Evolutionary conservation across 345 rosid genomes (phyloP).

Genomic region (Gossypium stocksii): DNA sequence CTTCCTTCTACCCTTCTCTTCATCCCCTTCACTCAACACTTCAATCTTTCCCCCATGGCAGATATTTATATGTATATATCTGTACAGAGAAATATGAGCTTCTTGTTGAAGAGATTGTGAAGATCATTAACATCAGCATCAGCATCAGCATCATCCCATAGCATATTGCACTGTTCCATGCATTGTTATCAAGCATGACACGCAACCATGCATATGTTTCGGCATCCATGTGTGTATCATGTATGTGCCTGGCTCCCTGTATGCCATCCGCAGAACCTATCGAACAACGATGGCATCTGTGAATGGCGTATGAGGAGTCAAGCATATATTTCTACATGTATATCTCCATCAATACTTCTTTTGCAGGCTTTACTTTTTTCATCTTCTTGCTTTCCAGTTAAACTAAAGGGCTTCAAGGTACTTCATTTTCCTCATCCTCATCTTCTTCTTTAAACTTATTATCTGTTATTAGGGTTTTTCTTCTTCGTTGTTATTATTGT

Average conservation of each 20-base stretch:
- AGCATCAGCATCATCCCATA: background rate
- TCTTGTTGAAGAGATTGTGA: too few species aligned
- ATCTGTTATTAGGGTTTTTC: background rate
- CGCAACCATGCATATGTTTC: conserved; percentile 7
- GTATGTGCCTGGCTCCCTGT: conserved; percentile 95
- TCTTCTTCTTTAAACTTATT: background rate
- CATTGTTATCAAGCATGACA: background rate
- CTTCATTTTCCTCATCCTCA: background rate
- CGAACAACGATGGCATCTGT: conserved; percentile 59
- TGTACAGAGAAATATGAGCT: too few species aligned
- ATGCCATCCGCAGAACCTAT: conserved; percentile 76
- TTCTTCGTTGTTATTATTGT: background rate
- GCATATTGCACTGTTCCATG: background rate
- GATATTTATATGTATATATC: background rate
- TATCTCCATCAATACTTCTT: background rate
- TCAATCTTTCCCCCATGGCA: background rate
- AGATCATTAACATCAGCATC: background rate
- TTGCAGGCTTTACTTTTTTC: conserved; percentile 5
- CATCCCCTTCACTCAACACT: background rate
- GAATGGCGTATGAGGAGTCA: conserved; percentile 98
- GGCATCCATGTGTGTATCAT: conserved; percentile 13
- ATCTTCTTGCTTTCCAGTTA: background rate
- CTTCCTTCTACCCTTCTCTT: background rate
- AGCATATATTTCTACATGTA: conserved; percentile 37
- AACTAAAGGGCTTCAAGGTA: background rate